Conservation (phyloP, 345 rosid genomes). For the Acer negundo region DNA sequence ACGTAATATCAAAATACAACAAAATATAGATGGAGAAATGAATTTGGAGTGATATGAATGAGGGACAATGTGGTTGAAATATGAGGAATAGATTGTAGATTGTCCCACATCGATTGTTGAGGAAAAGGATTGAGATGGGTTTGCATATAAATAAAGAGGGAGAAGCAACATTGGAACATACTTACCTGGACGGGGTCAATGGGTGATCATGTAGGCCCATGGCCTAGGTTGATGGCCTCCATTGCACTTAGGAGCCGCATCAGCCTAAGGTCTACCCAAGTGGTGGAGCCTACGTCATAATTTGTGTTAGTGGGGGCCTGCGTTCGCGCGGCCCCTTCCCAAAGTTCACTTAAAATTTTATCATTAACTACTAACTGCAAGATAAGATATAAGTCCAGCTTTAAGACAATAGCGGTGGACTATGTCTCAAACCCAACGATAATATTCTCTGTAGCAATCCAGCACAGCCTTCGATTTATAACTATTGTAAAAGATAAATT, state of each 20-base stretch:
- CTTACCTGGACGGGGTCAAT: conserved; percentile 9
- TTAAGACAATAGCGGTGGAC: conserved; percentile 56
- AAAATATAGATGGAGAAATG: too few species aligned
- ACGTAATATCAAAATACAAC: too few species aligned
- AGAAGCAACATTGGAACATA: neutral
- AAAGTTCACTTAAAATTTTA: too few species aligned
- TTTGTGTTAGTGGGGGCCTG: conserved; percentile 7
- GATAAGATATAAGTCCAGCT: too few species aligned
- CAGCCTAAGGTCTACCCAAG: neutral
- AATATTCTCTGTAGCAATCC: conserved; percentile 52
- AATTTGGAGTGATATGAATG: too few species aligned
- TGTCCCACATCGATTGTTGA: neutral
- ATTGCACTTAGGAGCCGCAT: neutral
- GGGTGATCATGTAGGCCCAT: neutral
- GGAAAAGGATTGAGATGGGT: neutral
- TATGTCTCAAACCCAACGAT: conserved; percentile 53
- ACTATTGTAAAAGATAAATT: too few species aligned
- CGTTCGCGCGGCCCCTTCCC: conserved; percentile 1
- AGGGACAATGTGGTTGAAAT: too few species aligned
- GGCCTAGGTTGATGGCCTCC: neutral
- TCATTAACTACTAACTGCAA: too few species aligned
- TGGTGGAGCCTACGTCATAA: conserved; percentile 6
- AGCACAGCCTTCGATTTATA: conserved; percentile 47
- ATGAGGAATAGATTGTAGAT: too few species aligned
- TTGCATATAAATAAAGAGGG: neutral